Conservation (phyloP, 768 basidiomycete species). For the Xerocomellus intermedius region DNA sequence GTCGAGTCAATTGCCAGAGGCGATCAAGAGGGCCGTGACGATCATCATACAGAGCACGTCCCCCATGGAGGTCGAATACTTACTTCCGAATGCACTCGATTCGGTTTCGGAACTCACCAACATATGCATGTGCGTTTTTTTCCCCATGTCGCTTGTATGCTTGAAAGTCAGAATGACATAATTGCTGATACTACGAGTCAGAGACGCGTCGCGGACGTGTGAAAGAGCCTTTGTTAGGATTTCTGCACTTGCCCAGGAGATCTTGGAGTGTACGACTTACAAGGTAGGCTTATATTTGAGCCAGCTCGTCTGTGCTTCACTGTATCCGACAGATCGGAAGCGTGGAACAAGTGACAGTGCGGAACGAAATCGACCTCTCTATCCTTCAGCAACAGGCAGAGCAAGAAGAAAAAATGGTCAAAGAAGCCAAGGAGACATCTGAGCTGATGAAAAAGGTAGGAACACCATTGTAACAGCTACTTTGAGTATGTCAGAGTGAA, state of each 20-base stretch:
- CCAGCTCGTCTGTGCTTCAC: not conserved
- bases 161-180: not conserved
- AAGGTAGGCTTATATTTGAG: conserved; percentile 1
- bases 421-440: conserved; percentile 14
- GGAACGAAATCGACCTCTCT: conserved; percentile 16
- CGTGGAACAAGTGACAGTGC: conserved; percentile 10
- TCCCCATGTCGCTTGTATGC: too few species aligned
- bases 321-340: conserved; percentile 3
- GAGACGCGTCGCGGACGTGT: conserved; percentile 16
- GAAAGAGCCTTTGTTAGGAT: conserved; percentile 13
- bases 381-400: conserved; percentile 14
- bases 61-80: conserved; percentile 9
- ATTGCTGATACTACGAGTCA: not conserved
- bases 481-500: not conserved
- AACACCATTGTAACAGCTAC: too few species aligned
- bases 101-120: conserved; percentile 17
- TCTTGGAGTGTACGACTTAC: conserved; percentile 19
- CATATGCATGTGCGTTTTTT: conserved; percentile 15
- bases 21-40: conserved; percentile 15
- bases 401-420: conserved; percentile 13
- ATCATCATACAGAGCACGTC: conserved; percentile 13
- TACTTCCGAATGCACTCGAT: conserved; percentile 20
- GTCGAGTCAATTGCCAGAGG: conserved; percentile 15
- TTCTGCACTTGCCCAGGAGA: conserved; percentile 19
- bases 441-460: conserved; percentile 19